Evolutionary conservation across 768 basidiomycete genomes (phyloP).

Genomic region (Chalciporus sphaerocephalus): DNA sequence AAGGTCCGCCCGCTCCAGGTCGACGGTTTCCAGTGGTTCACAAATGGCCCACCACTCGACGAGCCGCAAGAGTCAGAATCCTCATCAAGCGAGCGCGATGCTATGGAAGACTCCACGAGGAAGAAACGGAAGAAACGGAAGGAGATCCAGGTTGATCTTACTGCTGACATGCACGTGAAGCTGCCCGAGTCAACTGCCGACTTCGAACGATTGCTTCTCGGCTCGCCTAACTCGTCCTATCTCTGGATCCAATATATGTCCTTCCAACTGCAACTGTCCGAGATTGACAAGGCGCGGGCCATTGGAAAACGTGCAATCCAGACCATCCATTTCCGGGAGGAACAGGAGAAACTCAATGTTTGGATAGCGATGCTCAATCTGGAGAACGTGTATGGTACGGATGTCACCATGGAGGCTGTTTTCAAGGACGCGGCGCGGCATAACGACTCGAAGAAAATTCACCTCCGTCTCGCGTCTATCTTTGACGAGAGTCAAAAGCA

Average conservation of each 20-base stretch:
- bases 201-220: conserved; percentile 89
- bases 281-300: conserved; percentile 90
- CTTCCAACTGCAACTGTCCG: conserved; percentile 94
- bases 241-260: conserved; percentile 99
- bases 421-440: conserved; percentile 89
- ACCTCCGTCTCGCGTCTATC: conserved; percentile 80
- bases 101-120: conserved; percentile 17
- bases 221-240: conserved; percentile 95
- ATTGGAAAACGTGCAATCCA: conserved; percentile 79
- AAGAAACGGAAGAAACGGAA: conserved; percentile 68
- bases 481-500: conserved; percentile 78
- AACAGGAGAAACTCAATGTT: conserved; percentile 91
- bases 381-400: conserved; percentile 89
- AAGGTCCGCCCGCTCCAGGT: conserved; percentile 43
- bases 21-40: conserved; percentile 72
- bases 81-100: conserved; percentile 41
- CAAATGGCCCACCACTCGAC: conserved; percentile 32
- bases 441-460: conserved; percentile 90
- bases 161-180: conserved; percentile 82
- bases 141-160: conserved; percentile 73
- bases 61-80: conserved; percentile 40
- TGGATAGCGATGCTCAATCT: conserved; percentile 96
- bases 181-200: conserved; percentile 89
- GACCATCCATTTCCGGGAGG: conserved; percentile 92
- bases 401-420: conserved; percentile 67